Conservation (phyloP, 345 rosid genomes). For the Arabis hirsuta region DNA sequence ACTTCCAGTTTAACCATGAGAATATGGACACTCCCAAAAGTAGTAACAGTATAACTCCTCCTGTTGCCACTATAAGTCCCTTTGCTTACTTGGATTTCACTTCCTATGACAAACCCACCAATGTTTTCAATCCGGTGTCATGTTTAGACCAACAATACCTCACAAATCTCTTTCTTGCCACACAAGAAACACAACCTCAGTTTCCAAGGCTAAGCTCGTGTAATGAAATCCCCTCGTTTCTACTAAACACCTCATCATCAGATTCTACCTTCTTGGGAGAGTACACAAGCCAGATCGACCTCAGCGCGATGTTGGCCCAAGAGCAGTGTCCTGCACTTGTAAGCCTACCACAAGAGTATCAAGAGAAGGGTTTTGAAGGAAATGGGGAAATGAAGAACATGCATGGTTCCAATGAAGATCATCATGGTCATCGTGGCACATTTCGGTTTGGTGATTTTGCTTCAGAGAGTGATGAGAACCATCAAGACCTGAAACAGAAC, state of each 20-base stretch:
- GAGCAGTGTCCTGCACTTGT: slow-evolving; percentile 43
- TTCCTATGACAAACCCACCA: slow-evolving; percentile 46
- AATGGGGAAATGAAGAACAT: slow-evolving; percentile 29
- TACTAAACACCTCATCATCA: slow-evolving; percentile 56
- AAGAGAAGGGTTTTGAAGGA: slow-evolving; percentile 31
- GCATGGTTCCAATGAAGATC: slow-evolving; percentile 23
- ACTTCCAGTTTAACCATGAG: slow-evolving; percentile 46
- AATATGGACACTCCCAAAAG: slow-evolving; percentile 30
- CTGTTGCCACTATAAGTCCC: slow-evolving; percentile 31
- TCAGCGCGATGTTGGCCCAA: slow-evolving; percentile 38
- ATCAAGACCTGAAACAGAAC: slow-evolving; percentile 35
- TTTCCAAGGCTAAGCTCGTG: slow-evolving; percentile 39
- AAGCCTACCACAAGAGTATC: slow-evolving; percentile 42
- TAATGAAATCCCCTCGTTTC: slow-evolving; percentile 52
- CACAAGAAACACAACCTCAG: slow-evolving; percentile 47
- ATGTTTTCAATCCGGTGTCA: slow-evolving; percentile 38
- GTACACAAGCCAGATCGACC: slow-evolving; percentile 30
- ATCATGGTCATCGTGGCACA: slow-evolving; percentile 5
- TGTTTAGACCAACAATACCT: slow-evolving; percentile 49
- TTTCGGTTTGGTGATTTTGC: slow-evolving; percentile 13
- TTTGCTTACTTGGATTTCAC: slow-evolving; percentile 48
- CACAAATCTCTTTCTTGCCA: slow-evolving; percentile 48
- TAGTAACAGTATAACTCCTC: slow-evolving; percentile 29
- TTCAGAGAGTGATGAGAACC: slow-evolving; percentile 24
- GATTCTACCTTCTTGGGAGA: slow-evolving; percentile 58